Base-by-base conservation (phyloP, 2,329 filamentous ascomycete species). In the Colletotrichum shisoi region DNA sequence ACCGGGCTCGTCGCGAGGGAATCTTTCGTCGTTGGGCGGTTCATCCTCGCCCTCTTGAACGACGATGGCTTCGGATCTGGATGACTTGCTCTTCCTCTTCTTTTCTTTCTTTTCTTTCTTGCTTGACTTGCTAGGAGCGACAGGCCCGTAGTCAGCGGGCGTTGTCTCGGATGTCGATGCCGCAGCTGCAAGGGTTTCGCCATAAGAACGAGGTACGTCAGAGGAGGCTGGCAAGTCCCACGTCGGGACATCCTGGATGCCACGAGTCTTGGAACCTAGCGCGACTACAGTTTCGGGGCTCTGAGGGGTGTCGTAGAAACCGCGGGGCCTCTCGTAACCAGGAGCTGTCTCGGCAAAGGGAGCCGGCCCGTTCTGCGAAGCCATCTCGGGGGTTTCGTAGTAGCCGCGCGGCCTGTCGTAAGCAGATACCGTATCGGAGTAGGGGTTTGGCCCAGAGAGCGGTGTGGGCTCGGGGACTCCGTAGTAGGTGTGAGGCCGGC, bases 81-180 rank as follows among this genome's bases (percentile, higher is more conserved):
- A 70, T n/a, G 73, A 70, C 74, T 73, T 81, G 65, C 82, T 83
- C 61, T 79, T 82, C 73, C 80, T 83, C 31, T 34, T 34, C 31
- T 34, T 34, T 34, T 34, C 24, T 46, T 74, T 74, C 64, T 75
- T 74, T 57, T 80, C 75, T 57, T 76, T 77, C 67, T 76, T 79
- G 57, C 72, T 76, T 21, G 72, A 70, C 53, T 74, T 76, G 0
- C 68, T 59, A 4, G 66, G 51, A 17, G 72, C 70, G 9, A 54
- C 69, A 59, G 74, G 71, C 40, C 75, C 73, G 6, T 72, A 58
- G 21, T 63, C 51, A 9, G 21, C 24, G 17, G 42, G 24, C 5
- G 60, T 27, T 17, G 48, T 27, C n/a, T 62, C 56, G 51, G 48
- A 31, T 68, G 44, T 40, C 13, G 46, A 42, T 21, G 46, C 5